These are phyloP conservation scores for Curvularia eragrostidis DNA, from an alignment of 2,329 filamentous ascomycete genomes.

Conservation along the genomic window DNA sequence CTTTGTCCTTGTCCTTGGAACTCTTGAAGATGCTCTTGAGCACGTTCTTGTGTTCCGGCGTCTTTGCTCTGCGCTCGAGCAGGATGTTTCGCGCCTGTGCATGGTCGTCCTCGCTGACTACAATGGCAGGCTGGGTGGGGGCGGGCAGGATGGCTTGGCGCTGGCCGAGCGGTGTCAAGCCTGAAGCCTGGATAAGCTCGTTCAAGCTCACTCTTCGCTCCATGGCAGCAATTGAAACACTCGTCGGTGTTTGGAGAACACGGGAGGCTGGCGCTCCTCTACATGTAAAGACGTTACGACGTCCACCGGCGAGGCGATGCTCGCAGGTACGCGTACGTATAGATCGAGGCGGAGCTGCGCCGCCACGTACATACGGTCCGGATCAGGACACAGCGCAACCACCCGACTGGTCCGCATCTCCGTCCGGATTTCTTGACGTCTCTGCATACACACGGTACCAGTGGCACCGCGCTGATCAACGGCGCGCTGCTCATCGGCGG, in stretches of 20 bases:
- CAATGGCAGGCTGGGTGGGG: constrained; percentile 38
- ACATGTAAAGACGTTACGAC: background rate
- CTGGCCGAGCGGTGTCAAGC: constrained; percentile 35
- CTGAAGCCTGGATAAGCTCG: constrained; percentile 40
- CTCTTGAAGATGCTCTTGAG: constrained; percentile 47
- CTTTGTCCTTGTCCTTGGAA: constrained; percentile 46
- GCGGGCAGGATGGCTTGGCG: constrained; percentile 42
- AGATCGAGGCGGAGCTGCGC: constrained; percentile 24
- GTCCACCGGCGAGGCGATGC: constrained; percentile 5
- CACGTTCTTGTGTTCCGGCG: constrained; percentile 40
- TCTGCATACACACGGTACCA: background rate
- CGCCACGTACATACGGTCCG: constrained; percentile 7
- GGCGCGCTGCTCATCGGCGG: background rate
- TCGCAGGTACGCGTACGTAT: constrained; percentile 29
- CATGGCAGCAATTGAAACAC: constrained; percentile 25
- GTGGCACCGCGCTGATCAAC: background rate
- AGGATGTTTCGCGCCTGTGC: constrained; percentile 40
- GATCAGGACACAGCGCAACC: constrained; percentile 1
- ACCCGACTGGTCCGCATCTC: constrained; percentile 6
- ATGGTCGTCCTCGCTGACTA: constrained; percentile 44
- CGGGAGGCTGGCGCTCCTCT: constrained; percentile 1
- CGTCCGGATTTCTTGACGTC: background rate
- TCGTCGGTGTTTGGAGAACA: constrained; percentile 13
- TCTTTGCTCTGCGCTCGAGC: constrained; percentile 39
- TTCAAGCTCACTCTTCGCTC: constrained; percentile 36